These are phyloP conservation scores for Gynandropsis gynandra DNA, from an alignment of 345 rosid species.

Conservation along the genomic window DNA sequence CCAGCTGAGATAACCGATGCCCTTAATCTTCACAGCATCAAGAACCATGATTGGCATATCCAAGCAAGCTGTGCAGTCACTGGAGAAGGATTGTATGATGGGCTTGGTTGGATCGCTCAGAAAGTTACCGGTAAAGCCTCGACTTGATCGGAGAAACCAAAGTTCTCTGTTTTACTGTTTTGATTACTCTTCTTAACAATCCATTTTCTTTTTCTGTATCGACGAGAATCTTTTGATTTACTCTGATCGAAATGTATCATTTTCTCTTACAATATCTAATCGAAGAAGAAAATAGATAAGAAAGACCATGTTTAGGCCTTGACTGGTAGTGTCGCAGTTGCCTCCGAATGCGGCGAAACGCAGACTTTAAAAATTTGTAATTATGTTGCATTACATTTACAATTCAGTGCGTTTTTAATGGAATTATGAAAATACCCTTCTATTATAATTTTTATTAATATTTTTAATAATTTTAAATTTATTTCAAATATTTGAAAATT, in stretches of 20 bases:
- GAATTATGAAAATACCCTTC: too few species aligned
- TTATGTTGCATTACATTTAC: too few species aligned
- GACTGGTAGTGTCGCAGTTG: too few species aligned
- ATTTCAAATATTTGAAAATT: too few species aligned
- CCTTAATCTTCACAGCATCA: conserved; percentile 84
- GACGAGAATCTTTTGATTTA: conserved; percentile 4
- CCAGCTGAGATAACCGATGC: conserved; percentile 83
- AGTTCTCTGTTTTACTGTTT: background rate
- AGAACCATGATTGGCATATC: conserved; percentile 96
- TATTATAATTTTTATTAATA: too few species aligned
- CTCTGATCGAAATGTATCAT: background rate
- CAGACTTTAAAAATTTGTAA: too few species aligned
- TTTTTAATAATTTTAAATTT: too few species aligned
- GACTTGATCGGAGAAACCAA: background rate
- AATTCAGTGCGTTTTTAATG: too few species aligned
- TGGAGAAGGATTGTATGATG: conserved; percentile 81
- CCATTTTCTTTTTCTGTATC: conserved; percentile 9
- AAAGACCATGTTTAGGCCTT: too few species aligned
- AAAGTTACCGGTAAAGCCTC: conserved; percentile 73
- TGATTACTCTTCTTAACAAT: conserved; percentile 7
- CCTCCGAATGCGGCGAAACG: too few species aligned
- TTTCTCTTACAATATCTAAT: too few species aligned
- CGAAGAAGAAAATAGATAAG: too few species aligned
- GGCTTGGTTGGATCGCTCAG: conserved; percentile 86
- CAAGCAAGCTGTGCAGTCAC: conserved; percentile 89